A percentile compares a stretch with the other conserved stretches of the same genome.
These are phyloP conservation scores for Dalbergia cochinchinensis DNA, from an alignment of 306 rosid species.

Conservation along the genomic window DNA sequence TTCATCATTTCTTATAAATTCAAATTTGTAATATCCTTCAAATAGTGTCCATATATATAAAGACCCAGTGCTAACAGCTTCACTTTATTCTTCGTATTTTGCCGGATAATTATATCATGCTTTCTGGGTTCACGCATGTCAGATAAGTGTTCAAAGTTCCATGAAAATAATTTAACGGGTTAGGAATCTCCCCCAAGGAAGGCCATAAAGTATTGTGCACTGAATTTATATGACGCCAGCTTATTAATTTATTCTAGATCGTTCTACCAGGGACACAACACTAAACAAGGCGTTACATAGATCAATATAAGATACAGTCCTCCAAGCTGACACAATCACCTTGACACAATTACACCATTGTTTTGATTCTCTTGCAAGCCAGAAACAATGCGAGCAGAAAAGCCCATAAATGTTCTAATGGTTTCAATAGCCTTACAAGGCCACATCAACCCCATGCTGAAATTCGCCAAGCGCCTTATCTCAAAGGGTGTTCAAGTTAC, in stretches of 20 bases:
- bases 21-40: too few relatives aligned
- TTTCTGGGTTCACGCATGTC: too few relatives aligned
- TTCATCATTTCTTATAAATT: too few relatives aligned
- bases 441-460: slow-evolving; percentile 67
- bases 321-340: not conserved
- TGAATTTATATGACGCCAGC: not conserved
- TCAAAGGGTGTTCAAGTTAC: slow-evolving; percentile 59
- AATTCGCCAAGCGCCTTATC: slow-evolving; percentile 51
- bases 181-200: not conserved
- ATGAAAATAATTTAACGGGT: too few relatives aligned
- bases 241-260: not conserved
- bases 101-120: too few relatives aligned
- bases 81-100: too few relatives aligned
- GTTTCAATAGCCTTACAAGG: slow-evolving; percentile 61
- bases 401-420: slow-evolving; percentile 51
- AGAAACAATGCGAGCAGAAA: slow-evolving; percentile 35
- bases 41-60: too few relatives aligned
- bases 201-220: not conserved
- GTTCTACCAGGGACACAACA: not conserved
- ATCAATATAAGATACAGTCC: not conserved
- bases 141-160: too few relatives aligned
- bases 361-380: not conserved
- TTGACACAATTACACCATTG: not conserved
- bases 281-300: too few relatives aligned
- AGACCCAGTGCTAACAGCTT: too few relatives aligned